Base-by-base conservation (phyloP, 2,329 filamentous ascomycete genomes). In the Pseudogymnoascus sp. region DNA sequence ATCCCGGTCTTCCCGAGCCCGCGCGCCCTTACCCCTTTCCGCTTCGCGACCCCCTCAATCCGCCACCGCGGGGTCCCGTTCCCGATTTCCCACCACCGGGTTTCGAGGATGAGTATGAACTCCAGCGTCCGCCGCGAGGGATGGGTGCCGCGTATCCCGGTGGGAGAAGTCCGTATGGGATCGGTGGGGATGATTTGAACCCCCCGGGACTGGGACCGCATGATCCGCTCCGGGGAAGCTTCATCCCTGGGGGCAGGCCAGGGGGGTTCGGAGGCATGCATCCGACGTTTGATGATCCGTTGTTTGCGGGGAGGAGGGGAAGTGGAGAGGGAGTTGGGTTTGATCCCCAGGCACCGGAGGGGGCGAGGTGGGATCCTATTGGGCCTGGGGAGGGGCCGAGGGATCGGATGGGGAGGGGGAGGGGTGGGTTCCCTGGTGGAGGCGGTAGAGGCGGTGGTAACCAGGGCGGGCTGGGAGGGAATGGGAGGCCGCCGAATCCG, bases 71-170 rank as follows among this genome's bases (percentile, higher is more conserved):
- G 45, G 80, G 80, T 19, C 90, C 90, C 1, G 73, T 86, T 14
- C 92, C 93, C 8, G 90, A 93, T 68, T 92, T 96, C 69, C 85
- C 89, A 0, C 93, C 93, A 0, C 95, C 95, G 0, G 91, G 85
- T 19, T 98, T 98, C 69, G 95, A 98, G 69, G 93, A 99, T 73
- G 92, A 97, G 72, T 88, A 92, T 71, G 91, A 97, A 67, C 82
- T 97, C 65, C 86, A 90, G 66, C 81, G 86, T 1, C 90, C 87
- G 0, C 81, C 83, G 2, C 83, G 86, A 8, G 80, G 81, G 51
- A 74, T 75, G 45, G 72, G 75, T 65, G 65, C 76, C 70, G 16
- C 19, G 13, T 61, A 23, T 13, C 63, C 72, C 69, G 1, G 67
- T 68, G 25, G 77, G 79, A 77, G 80, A 13, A 81, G 83, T 11